Evolutionary conservation across 2,329 filamentous ascomycete genomes (phyloP).

Genomic region (Mariannaea sp.): DNA sequence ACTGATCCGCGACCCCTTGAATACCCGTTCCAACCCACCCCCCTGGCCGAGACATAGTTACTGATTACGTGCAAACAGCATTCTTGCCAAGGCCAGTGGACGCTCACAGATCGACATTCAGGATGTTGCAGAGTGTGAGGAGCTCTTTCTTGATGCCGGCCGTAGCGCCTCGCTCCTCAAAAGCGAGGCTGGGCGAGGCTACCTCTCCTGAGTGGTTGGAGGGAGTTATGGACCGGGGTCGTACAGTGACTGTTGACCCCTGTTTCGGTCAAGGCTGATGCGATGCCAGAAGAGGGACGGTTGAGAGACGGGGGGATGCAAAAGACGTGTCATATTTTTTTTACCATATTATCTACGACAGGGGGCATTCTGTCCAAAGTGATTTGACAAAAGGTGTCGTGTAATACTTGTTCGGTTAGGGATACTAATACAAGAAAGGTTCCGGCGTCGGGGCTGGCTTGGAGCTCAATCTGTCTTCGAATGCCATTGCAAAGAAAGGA

Average conservation of each 20-base stretch:
- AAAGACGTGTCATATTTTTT: slow-evolving; percentile 36
- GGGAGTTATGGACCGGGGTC: slow-evolving; percentile 2
- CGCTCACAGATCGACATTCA: slow-evolving; percentile 75
- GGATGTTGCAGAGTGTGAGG: slow-evolving; percentile 81
- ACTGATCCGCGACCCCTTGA: slow-evolving; percentile 14
- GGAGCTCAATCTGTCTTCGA: slow-evolving; percentile 28
- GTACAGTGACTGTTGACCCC: slow-evolving; percentile 4
- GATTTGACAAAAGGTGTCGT: slow-evolving; percentile 29
- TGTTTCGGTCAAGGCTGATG: slow-evolving; percentile 26
- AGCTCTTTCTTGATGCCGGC: slow-evolving; percentile 81
- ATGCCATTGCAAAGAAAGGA: slow-evolving; percentile 19
- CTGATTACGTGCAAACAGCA: slow-evolving; percentile 57
- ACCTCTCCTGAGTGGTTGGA: slow-evolving; percentile 58
- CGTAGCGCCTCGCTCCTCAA: slow-evolving; percentile 74
- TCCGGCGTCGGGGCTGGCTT: slow-evolving; percentile 35
- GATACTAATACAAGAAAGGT: slow-evolving; percentile 14
- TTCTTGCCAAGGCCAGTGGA: slow-evolving; percentile 84
- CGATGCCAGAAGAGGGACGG: too few species aligned
- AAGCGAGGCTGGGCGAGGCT: slow-evolving; percentile 66
- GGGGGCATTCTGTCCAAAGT: slow-evolving; percentile 16
- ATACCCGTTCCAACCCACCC: background rate
- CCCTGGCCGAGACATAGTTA: slow-evolving; percentile 38
- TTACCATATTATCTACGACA: slow-evolving; percentile 32
- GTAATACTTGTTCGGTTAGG: slow-evolving; percentile 35
- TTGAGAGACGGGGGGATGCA: slow-evolving; percentile 23